Base-by-base conservation (phyloP, 768 basidiomycete genomes). In the Agaricus blazei region DNA sequence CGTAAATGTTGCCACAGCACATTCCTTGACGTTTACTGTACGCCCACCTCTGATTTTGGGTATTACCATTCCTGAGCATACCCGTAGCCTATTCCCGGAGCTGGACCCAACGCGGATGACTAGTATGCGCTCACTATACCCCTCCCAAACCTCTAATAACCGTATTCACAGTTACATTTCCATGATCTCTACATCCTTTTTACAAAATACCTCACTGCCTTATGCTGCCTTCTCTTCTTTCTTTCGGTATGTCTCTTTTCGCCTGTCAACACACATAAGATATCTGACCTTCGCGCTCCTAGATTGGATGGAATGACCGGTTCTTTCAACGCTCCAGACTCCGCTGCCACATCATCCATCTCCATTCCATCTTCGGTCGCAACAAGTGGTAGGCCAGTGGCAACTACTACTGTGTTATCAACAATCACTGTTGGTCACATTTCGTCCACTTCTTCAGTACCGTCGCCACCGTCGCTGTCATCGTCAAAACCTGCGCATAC, bases 251-350 rank as follows among this genome's bases (percentile, higher is more conserved):
- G 80, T 70, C 1, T 40, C 9, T 37, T 43, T 34, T 43, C 9
- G 11, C n/a, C 29, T 24, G 6, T 15, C 59, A 3, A 28, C 47
- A 34, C 23, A 14, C 43, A 9, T 36, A 36, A 15, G 24, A 9
- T 27, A 2, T 48, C 5, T 56, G 43, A 57, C 50, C 44, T 38
- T 31, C 48, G 44, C 46, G n/a, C 54, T 24, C 24, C 9, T 59
- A 88, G 83, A 3, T 70, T 88, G 27, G 66, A 72, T 37, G 72
- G 73, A 38, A 87, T 88, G 86, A 72, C 71, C 11, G 87, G 87
- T 48, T 79, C 80, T 27, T 80, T 83, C 62, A 63, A 70, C 26
- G 66, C 71, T 1, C 79, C 82, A 15, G 65, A 82, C 31, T 65
- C 80, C 1, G 72, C 77, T 44, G 77, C 80, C 31, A 81, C 78